phyloP scores from a whole-genome alignment of 495 filamentous ascomycete genomes.

The Niebla homalea region DNA sequence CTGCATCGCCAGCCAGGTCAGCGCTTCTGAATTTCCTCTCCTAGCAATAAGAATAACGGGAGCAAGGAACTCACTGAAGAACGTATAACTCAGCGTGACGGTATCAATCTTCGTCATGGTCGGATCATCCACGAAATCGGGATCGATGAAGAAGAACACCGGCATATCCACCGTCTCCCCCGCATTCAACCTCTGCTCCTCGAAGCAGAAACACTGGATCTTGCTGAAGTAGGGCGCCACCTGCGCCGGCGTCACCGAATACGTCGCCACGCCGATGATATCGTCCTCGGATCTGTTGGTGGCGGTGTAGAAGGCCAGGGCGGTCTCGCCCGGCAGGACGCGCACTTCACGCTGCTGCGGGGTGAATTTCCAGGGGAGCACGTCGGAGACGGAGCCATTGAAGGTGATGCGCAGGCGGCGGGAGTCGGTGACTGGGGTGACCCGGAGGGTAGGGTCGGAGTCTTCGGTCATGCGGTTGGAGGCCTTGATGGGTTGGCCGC shows the following conservation, averaged over 20 bases:
- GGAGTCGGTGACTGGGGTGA: conserved; percentile 65
- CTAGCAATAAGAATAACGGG: background rate
- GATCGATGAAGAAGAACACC: conserved; percentile 98
- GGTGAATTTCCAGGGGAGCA: conserved; percentile 92
- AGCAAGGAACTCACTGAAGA: conserved; percentile 66
- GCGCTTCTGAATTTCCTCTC: too few species aligned
- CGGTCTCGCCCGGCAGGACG: conserved; percentile 90
- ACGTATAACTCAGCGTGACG: conserved; percentile 92
- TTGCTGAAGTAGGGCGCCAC: conserved; percentile 97
- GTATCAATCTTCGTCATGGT: conserved; percentile 90
- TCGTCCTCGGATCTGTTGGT: conserved; percentile 79
- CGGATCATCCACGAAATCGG: conserved; percentile 81
- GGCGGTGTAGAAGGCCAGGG: conserved; percentile 94
- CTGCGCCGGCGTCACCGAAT: conserved; percentile 90
- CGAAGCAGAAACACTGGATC: conserved; percentile 99
- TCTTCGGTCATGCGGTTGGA: conserved; percentile 53
- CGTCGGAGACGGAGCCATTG: conserved; percentile 84
- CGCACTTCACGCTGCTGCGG: conserved; percentile 96
- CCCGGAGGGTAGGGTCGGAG: conserved; percentile 57
- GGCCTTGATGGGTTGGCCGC: conserved; percentile 80
- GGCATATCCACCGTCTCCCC: conserved; percentile 99
- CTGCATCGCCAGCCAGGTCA: conserved; percentile 25
- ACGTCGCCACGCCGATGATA: conserved; percentile 96
- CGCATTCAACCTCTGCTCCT: conserved; percentile 86
- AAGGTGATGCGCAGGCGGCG: conserved; percentile 92